Evolutionary conservation across 768 basidiomycete genomes (phyloP).

Genomic region (Polyporus arcularius): DNA sequence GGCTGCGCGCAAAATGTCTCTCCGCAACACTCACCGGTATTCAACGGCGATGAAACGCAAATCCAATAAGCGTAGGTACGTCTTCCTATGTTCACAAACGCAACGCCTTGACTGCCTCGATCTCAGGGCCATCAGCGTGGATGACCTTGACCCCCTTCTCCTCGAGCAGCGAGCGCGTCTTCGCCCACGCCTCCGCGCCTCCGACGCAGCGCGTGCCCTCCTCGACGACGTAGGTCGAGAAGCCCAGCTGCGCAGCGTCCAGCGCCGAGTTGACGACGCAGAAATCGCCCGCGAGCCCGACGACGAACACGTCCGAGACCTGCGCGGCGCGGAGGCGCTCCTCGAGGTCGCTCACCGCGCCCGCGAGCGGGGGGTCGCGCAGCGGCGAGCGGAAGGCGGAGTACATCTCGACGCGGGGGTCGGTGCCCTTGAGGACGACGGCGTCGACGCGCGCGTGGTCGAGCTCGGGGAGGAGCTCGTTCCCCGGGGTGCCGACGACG

Average conservation of each 20-base stretch:
- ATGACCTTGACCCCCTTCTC: conserved; percentile 23
- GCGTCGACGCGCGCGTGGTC: conserved; percentile 40
- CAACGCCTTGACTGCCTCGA: conserved; percentile 21
- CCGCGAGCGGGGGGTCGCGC: conserved; percentile 51
- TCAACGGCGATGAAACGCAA: too few relatives aligned
- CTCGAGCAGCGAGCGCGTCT: conserved; percentile 14
- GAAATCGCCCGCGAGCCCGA: conserved; percentile 76
- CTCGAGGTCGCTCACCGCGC: conserved; percentile 49
- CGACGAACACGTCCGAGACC: conserved; percentile 61
- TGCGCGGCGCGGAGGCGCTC: conserved; percentile 39
- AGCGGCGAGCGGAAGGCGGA: conserved; percentile 60
- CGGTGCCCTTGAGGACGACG: conserved; percentile 54
- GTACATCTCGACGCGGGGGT: conserved; percentile 70
- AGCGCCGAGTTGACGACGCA: conserved; percentile 67
- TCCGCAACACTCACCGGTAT: too few relatives aligned
- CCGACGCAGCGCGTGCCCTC: conserved; percentile 28
- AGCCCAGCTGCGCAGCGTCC: conserved; percentile 36
- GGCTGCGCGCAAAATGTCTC: too few relatives aligned
- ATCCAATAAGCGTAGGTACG: background rate
- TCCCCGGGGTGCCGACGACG: conserved; percentile 58
- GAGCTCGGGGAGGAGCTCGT: conserved; percentile 61
- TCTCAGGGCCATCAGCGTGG: conserved; percentile 20
- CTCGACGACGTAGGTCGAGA: conserved; percentile 28
- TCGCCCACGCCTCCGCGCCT: conserved; percentile 25
- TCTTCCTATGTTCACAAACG: background rate